Percentiles rank a stretch among this genome's conserved stretches.
phyloP scores from a whole-genome alignment of 768 basidiomycete genomes.

The Pulveroboletus sp. region DNA sequence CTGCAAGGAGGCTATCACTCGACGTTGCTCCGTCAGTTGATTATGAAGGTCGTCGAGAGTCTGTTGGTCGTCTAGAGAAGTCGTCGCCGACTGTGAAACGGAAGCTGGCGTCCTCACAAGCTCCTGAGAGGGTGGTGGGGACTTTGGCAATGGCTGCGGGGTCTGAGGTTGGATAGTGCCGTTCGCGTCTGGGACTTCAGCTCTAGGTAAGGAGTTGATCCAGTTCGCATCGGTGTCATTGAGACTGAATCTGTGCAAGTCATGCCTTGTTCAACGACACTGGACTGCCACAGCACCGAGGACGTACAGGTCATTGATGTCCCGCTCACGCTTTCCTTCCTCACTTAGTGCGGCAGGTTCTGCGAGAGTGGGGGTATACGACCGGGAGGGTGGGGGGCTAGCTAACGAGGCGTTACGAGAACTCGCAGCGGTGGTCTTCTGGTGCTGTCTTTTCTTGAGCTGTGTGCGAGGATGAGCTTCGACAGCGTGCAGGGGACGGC shows the following conservation, averaged over 20 bases:
- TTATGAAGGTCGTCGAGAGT: conserved; percentile 10
- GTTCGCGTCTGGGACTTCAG: conserved; percentile 25
- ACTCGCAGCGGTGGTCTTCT: conserved; percentile 48
- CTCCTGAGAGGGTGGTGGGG: conserved; percentile 14
- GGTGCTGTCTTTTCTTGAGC: conserved; percentile 80
- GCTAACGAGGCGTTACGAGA: conserved; percentile 30
- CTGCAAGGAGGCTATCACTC: conserved; percentile 18
- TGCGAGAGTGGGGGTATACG: conserved; percentile 49
- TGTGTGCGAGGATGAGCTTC: conserved; percentile 26
- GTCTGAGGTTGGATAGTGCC: conserved; percentile 32
- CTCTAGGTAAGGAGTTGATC: conserved; percentile 56
- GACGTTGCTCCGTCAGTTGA: conserved; percentile 17
- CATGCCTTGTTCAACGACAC: conserved; percentile 5
- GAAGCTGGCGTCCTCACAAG: conserved; percentile 7
- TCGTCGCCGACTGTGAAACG: not conserved
- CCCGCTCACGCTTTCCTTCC: conserved; percentile 41
- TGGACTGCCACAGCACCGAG: not conserved
- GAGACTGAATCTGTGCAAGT: conserved; percentile 40
- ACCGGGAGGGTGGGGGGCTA: conserved; percentile 44
- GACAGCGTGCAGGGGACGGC: not conserved
- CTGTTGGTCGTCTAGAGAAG: not conserved
- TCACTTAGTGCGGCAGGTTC: conserved; percentile 33
- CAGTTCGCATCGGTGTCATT: conserved; percentile 46
- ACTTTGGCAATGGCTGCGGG: conserved; percentile 12
- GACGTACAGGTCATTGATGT: conserved; percentile 65